A percentile compares a stretch with the other conserved stretches of the same genome.
These are phyloP conservation scores for Ambrosiella beaveri DNA, from an alignment of 2,329 filamentous ascomycete genomes.

Conservation along the genomic window DNA sequence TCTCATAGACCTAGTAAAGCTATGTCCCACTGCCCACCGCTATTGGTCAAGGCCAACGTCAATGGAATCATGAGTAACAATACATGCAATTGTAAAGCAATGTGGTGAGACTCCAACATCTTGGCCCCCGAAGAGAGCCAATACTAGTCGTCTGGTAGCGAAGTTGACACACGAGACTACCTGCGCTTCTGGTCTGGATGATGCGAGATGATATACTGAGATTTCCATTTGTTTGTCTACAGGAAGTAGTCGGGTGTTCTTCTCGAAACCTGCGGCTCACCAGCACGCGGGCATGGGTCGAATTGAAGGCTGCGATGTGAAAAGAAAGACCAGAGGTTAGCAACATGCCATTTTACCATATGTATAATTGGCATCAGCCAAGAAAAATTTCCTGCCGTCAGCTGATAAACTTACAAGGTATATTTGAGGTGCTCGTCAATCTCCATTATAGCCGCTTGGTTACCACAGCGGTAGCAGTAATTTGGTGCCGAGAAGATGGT, in stretches of 20 bases:
- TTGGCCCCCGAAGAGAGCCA: too few species aligned
- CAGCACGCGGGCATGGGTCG: constrained; percentile 90
- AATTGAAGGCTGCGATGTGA: constrained; percentile 70
- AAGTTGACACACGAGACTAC: too few species aligned
- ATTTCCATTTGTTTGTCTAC: constrained; percentile 27
- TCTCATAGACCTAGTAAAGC: too few species aligned
- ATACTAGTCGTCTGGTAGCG: too few species aligned
- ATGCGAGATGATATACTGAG: neutral
- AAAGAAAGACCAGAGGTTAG: constrained; percentile 18
- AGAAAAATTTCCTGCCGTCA: neutral
- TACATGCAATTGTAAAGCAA: too few species aligned
- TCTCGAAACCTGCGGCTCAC: constrained; percentile 97
- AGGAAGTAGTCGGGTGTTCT: constrained; percentile 97
- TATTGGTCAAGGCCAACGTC: too few species aligned
- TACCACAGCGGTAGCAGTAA: constrained; percentile 98
- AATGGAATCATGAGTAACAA: too few species aligned
- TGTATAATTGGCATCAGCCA: neutral
- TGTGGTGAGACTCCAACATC: too few species aligned
- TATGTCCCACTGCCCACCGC: too few species aligned
- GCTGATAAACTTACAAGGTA: constrained; percentile 64
- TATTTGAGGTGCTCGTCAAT: constrained; percentile 99
- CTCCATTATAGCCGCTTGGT: constrained; percentile 99
- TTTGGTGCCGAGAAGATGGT: constrained; percentile 93
- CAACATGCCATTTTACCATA: neutral
- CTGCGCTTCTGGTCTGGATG: neutral